Evolutionary conservation across 805 yeast species (phyloP), one percentile per base, ranked within the genome.

Genomic region (Komagataella pastoris): DNA sequence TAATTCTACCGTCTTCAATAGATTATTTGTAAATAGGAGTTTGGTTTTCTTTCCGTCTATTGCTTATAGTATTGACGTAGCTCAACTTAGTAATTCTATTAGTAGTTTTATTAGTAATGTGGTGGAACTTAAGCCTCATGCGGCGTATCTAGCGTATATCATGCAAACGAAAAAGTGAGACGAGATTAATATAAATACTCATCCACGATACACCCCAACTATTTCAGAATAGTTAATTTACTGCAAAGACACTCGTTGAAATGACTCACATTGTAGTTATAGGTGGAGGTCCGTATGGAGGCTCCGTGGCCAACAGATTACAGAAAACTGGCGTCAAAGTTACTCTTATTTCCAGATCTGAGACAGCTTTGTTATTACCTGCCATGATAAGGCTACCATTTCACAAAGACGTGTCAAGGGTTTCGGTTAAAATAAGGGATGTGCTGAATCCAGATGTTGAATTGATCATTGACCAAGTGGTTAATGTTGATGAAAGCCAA

Each of bases 401-500:
- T 18, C 45, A 48, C 12, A 51, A 53, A 18, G 57, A 51, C n/a
- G 24, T 54, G 4, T 30, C 18, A 17, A 47, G 6, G 45, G 44
- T 23, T 49, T 49, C 55, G 17, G 45, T 17, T 6, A 58, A 59
- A 12, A 40, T 66, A 30, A 51, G 47, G 8, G 57, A 59, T 2
- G 49, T 60, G 1, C 19, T 63, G 2, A 56, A 60, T 36, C 44
- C 49, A 3, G 47, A 51, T 1, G 57, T 65, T 3, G 59, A 60
- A 12, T 7, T 64, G 3, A 47, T 64, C 6, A 47, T 54, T 18
- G 63, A 61, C 47, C 54, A 53, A 36, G 63, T 55, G 3, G 52
- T 46, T 3, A 17, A 49, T 19, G 59, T 66, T 47, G 59, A 54
- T 46, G 58, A 53, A 2, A 17, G 48, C 6, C 23, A 48, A 10